Evolutionary conservation across 73 alveolate genomes (phyloP).

Genomic region (Tetrahymena elliotti): DNA sequence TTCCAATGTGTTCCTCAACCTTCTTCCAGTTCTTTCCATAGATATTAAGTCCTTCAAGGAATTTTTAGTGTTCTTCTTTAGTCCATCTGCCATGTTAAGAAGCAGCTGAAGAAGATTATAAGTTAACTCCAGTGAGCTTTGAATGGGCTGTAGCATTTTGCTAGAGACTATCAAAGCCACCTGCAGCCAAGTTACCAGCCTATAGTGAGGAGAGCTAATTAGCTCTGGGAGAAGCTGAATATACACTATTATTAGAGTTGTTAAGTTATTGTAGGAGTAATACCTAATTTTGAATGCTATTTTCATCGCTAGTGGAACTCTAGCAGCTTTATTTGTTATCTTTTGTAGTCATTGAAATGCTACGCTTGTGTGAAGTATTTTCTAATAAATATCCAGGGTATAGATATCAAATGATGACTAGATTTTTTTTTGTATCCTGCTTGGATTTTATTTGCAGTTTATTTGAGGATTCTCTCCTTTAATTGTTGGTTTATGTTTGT

Average conservation of each 20-base stretch:
- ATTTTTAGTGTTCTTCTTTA: slow-evolving; percentile 61
- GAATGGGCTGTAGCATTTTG: background rate
- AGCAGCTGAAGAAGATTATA: background rate
- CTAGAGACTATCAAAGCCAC: background rate
- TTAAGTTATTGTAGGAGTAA: background rate
- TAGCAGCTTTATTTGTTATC: background rate
- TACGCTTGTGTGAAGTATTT: background rate
- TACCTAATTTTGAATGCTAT: background rate
- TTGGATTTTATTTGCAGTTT: background rate
- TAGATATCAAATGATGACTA: background rate
- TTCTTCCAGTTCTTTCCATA: slow-evolving; percentile 70
- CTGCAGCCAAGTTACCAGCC: background rate
- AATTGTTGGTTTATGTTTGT: background rate
- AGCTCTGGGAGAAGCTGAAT: background rate
- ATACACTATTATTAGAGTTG: background rate
- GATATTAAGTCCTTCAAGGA: slow-evolving; percentile 68
- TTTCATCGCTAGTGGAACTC: background rate
- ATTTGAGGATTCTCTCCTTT: background rate
- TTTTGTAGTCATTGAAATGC: background rate
- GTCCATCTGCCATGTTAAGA: slow-evolving; percentile 63
- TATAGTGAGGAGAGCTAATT: background rate
- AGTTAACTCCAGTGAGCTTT: background rate
- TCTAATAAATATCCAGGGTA: background rate
- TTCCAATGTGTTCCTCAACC: slow-evolving; percentile 64
- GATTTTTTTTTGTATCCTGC: background rate